These are phyloP conservation scores for Cetraspora pellucida DNA, from an alignment of 192 early-diverging fungal species.

Conservation along the genomic window DNA sequence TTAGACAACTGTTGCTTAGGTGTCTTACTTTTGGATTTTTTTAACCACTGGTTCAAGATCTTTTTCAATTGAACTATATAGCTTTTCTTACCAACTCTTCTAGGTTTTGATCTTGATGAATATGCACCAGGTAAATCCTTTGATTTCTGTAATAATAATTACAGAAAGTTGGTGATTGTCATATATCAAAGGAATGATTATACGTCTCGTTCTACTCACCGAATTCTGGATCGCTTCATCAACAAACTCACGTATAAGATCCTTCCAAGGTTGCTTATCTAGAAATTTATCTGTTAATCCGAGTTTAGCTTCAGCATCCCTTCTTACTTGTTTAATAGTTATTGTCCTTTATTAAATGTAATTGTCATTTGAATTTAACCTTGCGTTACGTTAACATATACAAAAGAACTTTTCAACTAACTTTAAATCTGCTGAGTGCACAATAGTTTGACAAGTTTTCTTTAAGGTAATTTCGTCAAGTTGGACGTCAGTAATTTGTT, in stretches of 20 bases:
- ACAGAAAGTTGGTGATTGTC: not conserved
- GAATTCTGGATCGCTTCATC: not conserved
- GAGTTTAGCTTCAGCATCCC: conserved; percentile 2
- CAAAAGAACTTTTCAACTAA: not conserved
- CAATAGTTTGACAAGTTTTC: not conserved
- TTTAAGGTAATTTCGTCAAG: not conserved
- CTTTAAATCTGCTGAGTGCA: not conserved
- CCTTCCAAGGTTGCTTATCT: conserved; percentile 3
- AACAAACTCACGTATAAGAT: not conserved
- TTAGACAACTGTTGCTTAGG: too few relatives aligned
- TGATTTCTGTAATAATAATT: not conserved
- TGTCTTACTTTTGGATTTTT: too few relatives aligned
- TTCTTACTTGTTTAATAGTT: conserved; percentile 1
- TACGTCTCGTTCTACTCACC: not conserved
- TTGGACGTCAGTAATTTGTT: too few relatives aligned
- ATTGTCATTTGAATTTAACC: not conserved
- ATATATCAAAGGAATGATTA: not conserved
- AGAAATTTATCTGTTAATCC: not conserved
- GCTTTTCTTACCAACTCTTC: too few relatives aligned
- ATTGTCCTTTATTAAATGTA: conserved; percentile 9
- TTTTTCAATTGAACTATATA: too few relatives aligned
- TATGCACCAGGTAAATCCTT: too few relatives aligned
- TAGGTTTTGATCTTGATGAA: too few relatives aligned
- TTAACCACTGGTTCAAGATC: too few relatives aligned
- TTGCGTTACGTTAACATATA: not conserved